Percentiles rank a stretch among this genome's conserved stretches.
Conservation (phyloP, 2,329 filamentous ascomycete species). For the Metarhizium humberi region DNA sequence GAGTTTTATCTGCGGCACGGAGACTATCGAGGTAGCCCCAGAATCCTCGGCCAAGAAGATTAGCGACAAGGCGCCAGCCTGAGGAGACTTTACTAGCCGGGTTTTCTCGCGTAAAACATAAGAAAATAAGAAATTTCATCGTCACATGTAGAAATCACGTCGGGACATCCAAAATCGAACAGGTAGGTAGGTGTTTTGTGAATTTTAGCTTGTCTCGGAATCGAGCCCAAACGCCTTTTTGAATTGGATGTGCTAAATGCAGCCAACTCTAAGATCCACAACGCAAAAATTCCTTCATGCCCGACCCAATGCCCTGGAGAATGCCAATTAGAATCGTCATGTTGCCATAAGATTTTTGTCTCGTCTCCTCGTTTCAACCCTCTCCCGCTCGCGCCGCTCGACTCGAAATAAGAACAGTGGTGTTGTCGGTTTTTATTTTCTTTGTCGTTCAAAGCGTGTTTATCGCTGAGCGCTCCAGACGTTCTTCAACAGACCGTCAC, state of each 20-base stretch:
- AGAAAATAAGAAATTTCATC: conserved; percentile 6
- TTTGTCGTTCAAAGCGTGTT: conserved; percentile 17
- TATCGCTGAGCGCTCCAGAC: conserved; percentile 79
- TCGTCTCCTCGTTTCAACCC: not conserved
- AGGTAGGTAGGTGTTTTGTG: conserved; percentile 3
- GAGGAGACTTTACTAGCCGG: conserved; percentile 50
- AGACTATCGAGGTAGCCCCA: conserved; percentile 48
- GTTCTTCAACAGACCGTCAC: conserved; percentile 92
- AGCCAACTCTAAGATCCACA: conserved; percentile 32
- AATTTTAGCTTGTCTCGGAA: conserved; percentile 28
- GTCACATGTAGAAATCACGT: conserved; percentile 11
- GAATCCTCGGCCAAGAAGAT: conserved; percentile 37
- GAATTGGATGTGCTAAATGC: conserved; percentile 35
- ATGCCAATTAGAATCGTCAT: conserved; percentile 8
- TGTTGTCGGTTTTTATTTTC: conserved; percentile 4
- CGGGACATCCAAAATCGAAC: conserved; percentile 2
- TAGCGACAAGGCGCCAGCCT: conserved; percentile 23
- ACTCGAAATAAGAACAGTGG: conserved; percentile 11
- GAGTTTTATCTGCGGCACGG: conserved; percentile 47
- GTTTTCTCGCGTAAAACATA: conserved; percentile 4
- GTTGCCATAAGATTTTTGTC: not conserved
- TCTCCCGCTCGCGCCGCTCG: not conserved
- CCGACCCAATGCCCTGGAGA: conserved; percentile 21
- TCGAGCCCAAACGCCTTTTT: conserved; percentile 34
- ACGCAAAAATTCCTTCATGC: conserved; percentile 16